Evolutionary conservation across 169 alveolate genomes (phyloP).

Genomic region (Theileria annulata): DNA sequence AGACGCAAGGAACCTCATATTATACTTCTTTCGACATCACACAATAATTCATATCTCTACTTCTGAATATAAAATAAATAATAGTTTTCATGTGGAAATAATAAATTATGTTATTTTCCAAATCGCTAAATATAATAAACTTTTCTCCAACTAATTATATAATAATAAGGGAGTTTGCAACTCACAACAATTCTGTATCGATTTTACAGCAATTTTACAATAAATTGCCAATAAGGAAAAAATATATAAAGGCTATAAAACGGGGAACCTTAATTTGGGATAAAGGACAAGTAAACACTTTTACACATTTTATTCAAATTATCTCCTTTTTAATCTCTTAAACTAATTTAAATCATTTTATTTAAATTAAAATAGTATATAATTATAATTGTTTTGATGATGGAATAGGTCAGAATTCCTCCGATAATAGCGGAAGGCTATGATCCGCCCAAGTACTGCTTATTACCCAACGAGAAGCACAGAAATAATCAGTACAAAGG

Average conservation of each 20-base stretch:
- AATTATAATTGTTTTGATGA: not conserved
- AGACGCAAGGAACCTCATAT: not conserved
- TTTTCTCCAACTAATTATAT: not conserved
- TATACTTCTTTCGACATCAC: not conserved
- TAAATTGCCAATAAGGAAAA: constrained; percentile 76
- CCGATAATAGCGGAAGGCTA: constrained; percentile 75
- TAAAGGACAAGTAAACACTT: constrained; percentile 77
- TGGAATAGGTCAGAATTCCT: constrained; percentile 71
- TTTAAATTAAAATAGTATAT: not conserved
- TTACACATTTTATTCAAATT: not conserved
- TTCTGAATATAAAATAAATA: not conserved
- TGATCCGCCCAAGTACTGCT: constrained; percentile 77
- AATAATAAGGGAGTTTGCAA: constrained; percentile 35
- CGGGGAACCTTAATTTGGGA: constrained; percentile 84
- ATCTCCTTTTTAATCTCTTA: not conserved
- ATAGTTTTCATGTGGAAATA: not conserved
- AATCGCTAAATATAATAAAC: not conserved
- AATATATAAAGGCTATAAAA: constrained; percentile 74
- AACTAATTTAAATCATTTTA: not conserved
- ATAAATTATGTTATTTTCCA: not conserved
- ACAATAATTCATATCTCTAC: not conserved
- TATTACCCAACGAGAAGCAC: constrained; percentile 62
- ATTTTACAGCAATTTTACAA: constrained; percentile 81
- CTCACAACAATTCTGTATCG: constrained; percentile 79
- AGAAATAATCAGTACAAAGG: constrained; percentile 56